Base-by-base conservation (phyloP, 2,329 filamentous ascomycete species). In the Trichoderma sp. region DNA sequence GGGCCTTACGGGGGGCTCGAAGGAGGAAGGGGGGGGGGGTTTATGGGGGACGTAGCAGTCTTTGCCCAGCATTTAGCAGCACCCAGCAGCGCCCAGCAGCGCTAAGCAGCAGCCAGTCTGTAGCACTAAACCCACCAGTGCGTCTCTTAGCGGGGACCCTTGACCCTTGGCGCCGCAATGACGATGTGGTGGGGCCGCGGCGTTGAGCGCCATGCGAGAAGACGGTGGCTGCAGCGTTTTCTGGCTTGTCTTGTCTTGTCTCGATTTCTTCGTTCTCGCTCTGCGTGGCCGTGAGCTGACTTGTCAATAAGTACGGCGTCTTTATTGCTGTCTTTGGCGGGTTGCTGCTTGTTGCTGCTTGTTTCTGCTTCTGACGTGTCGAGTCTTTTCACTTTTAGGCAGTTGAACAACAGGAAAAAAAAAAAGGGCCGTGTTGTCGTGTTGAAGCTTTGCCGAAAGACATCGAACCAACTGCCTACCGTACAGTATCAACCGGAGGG, bases 91-190 rank as follows among this genome's bases (percentile, higher is more conserved):
- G 39, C 37, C 37, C 15, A 15, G 25, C 22, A 52, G 27, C 25
- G 27, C 17, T n/a, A 39, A 17, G 37, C 37, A 13, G n/a, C 37
- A 5, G 15, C 5, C 37, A 6, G 50, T 32, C 39, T 34, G 32
- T 34, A 10, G 32, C 32, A 10, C 32, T 34, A 29, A 7, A 10
- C 32, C 39, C 39, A 42, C 17, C n/a, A 42, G 39, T 42, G 39
- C 39, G 39, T 42, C 35, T 42, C 13, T 48, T 64, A 59, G 69
- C 69, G 69, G 69, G 68, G 69, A 69, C 63, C 67, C 69, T 63
- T 63, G 69, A 45, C 64, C 58, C 54, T 63, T 69, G 52, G 65
- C 69, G 69, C 69, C 69, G 22, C 69, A 63, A 70, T 70, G 69
- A 70, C 69, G 69, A 70, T 52, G 39, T 32, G 52, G 69, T 69